Evolutionary conservation across 2,329 filamentous ascomycete species (phyloP).

Genomic region (Bipolaris victoriae): DNA sequence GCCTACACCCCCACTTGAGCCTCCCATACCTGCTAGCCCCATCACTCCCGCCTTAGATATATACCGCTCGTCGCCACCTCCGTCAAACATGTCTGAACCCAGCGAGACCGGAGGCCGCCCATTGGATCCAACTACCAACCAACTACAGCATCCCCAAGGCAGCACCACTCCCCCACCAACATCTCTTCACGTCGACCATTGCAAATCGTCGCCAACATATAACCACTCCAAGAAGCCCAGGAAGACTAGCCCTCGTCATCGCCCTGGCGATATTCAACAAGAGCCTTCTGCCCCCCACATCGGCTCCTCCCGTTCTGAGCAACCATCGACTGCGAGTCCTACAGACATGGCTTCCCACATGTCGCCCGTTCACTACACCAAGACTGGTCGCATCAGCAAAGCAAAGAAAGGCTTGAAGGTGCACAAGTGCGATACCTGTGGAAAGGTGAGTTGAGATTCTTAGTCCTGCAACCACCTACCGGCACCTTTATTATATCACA

Average conservation of each 20-base stretch:
- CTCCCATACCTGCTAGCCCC: conserved; percentile 41
- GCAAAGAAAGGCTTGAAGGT: conserved; percentile 56
- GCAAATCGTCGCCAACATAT: conserved; percentile 35
- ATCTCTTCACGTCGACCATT: conserved; percentile 26
- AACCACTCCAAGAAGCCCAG: conserved; percentile 31
- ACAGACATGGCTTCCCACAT: conserved; percentile 37
- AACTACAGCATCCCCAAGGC: conserved; percentile 32
- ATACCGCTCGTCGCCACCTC: conserved; percentile 38
- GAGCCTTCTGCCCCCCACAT: conserved; percentile 31
- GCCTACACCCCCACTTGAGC: conserved; percentile 40
- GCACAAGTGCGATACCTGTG: conserved; percentile 54
- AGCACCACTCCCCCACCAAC: conserved; percentile 22
- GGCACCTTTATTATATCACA: background rate
- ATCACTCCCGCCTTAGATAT: conserved; percentile 36
- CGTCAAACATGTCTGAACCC: conserved; percentile 42
- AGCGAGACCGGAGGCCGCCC: conserved; percentile 43
- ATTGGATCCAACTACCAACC: conserved; percentile 32
- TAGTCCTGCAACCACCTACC: background rate
- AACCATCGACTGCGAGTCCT: conserved; percentile 42
- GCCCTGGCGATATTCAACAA: conserved; percentile 33
- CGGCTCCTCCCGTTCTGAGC: conserved; percentile 39
- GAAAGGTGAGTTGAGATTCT: conserved; percentile 49
- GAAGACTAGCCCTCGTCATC: conserved; percentile 34
- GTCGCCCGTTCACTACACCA: conserved; percentile 50
- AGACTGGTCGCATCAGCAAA: conserved; percentile 56